Conservation (phyloP, 176 grass and related monocot genomes). For the Triticum monococcum region DNA sequence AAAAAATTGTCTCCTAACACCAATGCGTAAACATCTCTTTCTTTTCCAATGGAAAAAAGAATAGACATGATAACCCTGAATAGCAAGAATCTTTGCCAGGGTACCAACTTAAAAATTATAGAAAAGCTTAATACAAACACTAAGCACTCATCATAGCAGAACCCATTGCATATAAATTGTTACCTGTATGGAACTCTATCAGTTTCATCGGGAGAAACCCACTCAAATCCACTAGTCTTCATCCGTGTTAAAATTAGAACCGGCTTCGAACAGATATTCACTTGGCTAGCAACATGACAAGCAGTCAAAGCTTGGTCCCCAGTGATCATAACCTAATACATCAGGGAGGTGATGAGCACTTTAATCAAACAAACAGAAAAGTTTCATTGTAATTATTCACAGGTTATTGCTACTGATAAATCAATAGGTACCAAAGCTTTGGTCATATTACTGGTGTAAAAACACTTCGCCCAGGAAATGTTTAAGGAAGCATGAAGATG, state of each 20-base stretch:
- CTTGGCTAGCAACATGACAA: slow-evolving; percentile 96
- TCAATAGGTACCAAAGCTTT: not conserved
- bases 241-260: slow-evolving; percentile 71
- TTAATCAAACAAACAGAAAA: slow-evolving; percentile 33
- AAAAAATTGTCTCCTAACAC: not conserved
- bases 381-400: not conserved
- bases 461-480: not conserved
- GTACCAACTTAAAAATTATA: not conserved
- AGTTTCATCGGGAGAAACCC: slow-evolving; percentile 94
- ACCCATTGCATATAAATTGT: slow-evolving; percentile 11
- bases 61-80: not conserved
- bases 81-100: not conserved
- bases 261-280: slow-evolving; percentile 79
- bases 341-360: slow-evolving; percentile 22
- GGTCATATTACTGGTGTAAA: not conserved
- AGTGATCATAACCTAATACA: slow-evolving; percentile 94
- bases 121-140: not conserved
- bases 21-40: not conserved
- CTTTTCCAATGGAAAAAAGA: not conserved
- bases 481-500: not conserved
- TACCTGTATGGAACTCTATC: slow-evolving; percentile 84
- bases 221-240: slow-evolving; percentile 63
- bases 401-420: not conserved
- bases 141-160: not conserved
- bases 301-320: slow-evolving; percentile 97